These are phyloP conservation scores for Tubosaeta sp. DNA, from an alignment of 768 basidiomycete genomes.

Conservation along the genomic window DNA sequence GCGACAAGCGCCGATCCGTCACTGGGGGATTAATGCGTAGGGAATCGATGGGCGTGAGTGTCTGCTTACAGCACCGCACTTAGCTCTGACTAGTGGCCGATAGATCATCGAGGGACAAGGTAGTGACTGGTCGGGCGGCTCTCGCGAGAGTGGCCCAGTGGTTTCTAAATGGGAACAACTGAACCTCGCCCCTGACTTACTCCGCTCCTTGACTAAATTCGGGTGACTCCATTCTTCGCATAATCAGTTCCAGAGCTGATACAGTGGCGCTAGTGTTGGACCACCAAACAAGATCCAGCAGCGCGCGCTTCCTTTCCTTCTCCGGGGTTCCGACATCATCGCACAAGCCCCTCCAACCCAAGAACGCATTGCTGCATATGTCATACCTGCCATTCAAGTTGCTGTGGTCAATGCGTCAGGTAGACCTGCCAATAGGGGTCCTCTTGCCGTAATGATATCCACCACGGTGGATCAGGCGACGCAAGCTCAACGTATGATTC, in stretches of 20 bases:
- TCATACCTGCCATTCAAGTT: conserved; percentile 85
- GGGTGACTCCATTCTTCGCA: conserved; percentile 55
- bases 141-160: conserved; percentile 72
- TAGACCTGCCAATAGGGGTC: conserved; percentile 66
- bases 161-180: conserved; percentile 97
- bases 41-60: conserved; percentile 69
- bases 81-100: conserved; percentile 16
- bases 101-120: conserved; percentile 56
- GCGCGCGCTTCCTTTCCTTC: conserved; percentile 90
- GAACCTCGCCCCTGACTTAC: conserved; percentile 76
- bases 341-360: conserved; percentile 98
- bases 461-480: conserved; percentile 99
- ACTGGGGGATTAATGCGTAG: conserved; percentile 59
- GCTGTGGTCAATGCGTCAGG: conserved; percentile 60
- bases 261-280: conserved; percentile 59
- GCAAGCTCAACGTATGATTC: conserved; percentile 92
- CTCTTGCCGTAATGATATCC: conserved; percentile 85
- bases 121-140: conserved; percentile 49
- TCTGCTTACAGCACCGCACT: conserved; percentile 3
- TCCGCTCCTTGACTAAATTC: conserved; percentile 87
- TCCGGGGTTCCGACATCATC: conserved; percentile 93
- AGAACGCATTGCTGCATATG: conserved; percentile 96
- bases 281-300: conserved; percentile 99
- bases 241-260: conserved; percentile 12
- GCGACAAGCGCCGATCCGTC: conserved; percentile 76